These are phyloP conservation scores for Emericellopsis atlantica DNA, from an alignment of 2,329 filamentous ascomycete genomes.

Conservation along the genomic window DNA sequence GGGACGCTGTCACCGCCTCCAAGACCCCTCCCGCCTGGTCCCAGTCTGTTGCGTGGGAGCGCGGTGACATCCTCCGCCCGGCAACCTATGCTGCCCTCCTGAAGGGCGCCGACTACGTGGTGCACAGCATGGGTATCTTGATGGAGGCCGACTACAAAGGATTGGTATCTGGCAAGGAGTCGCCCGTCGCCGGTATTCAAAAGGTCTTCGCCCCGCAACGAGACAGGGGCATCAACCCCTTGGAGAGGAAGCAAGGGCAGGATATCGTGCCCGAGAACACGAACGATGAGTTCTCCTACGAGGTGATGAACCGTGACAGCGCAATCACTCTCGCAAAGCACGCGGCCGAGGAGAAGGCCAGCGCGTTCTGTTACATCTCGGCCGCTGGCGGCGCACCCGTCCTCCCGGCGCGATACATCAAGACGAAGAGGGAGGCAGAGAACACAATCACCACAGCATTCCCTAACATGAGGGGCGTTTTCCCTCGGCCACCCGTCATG, in stretches of 20 bases:
- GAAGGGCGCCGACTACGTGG: conserved; percentile 66
- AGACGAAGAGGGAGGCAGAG: conserved; percentile 87
- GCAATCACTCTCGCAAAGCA: conserved; percentile 76
- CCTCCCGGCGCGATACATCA: conserved; percentile 74
- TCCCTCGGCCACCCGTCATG: conserved; percentile 76
- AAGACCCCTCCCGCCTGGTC: conserved; percentile 66
- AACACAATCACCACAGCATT: conserved; percentile 59
- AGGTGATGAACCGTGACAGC: conserved; percentile 90
- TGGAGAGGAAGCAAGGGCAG: conserved; percentile 46
- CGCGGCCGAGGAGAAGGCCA: conserved; percentile 49
- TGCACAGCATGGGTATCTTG: conserved; percentile 92
- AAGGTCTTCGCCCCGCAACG: conserved; percentile 64
- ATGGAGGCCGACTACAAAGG: conserved; percentile 97
- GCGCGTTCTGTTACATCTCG: conserved; percentile 76
- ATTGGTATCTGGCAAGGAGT: conserved; percentile 72
- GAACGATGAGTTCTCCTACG: conserved; percentile 78
- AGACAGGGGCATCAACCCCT: conserved; percentile 53
- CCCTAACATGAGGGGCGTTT: conserved; percentile 64
- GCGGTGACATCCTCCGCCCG: conserved; percentile 77
- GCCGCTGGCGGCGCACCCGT: conserved; percentile 78
- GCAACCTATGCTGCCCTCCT: conserved; percentile 67
- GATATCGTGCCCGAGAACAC: conserved; percentile 53
- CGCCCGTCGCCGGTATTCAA: conserved; percentile 63
- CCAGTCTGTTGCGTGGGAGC: conserved; percentile 71
- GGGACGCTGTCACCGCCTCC: conserved; percentile 67